These are phyloP conservation scores for Tetrapisispora fleetii DNA, from an alignment of 805 yeast species.

Conservation along the genomic window DNA sequence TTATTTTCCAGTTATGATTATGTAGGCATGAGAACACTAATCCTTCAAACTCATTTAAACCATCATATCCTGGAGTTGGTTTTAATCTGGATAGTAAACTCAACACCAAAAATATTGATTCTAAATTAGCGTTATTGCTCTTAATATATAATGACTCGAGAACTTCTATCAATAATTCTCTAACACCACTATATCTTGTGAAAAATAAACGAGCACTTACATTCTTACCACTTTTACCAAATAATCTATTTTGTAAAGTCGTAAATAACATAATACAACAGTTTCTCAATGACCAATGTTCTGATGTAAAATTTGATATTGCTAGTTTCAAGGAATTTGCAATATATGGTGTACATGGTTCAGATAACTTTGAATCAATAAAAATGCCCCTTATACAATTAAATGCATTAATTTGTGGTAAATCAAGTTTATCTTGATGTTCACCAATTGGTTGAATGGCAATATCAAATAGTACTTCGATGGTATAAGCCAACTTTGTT, in stretches of 20 bases:
- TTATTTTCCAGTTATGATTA: constrained; percentile 63
- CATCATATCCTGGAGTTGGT: constrained; percentile 45
- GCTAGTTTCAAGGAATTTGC: constrained; percentile 53
- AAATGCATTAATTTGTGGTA: constrained; percentile 91
- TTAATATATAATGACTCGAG: constrained; percentile 26
- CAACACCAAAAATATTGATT: constrained; percentile 64
- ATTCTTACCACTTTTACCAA: constrained; percentile 45
- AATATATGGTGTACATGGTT: constrained; percentile 39
- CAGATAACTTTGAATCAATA: constrained; percentile 58
- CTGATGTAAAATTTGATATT: constrained; percentile 50
- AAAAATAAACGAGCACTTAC: constrained; percentile 62
- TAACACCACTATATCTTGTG: constrained; percentile 47
- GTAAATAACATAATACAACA: constrained; percentile 92
- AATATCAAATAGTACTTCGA: constrained; percentile 42
- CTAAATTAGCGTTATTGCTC: constrained; percentile 32
- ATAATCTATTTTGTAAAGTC: constrained; percentile 68
- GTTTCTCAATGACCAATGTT: constrained; percentile 79
- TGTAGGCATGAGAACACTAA: constrained; percentile 40
- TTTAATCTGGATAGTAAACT: constrained; percentile 63
- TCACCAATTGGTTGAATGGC: constrained; percentile 42
- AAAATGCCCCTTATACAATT: constrained; percentile 73
- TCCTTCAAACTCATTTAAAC: constrained; percentile 42
- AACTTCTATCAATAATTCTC: constrained; percentile 37
- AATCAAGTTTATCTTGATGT: constrained; percentile 48
- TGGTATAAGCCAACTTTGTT: constrained; percentile 39